Percentiles rank a stretch among this genome's conserved stretches.
These are phyloP conservation scores for Physcia stellaris DNA, from an alignment of 495 filamentous ascomycete genomes.

Conservation along the genomic window DNA sequence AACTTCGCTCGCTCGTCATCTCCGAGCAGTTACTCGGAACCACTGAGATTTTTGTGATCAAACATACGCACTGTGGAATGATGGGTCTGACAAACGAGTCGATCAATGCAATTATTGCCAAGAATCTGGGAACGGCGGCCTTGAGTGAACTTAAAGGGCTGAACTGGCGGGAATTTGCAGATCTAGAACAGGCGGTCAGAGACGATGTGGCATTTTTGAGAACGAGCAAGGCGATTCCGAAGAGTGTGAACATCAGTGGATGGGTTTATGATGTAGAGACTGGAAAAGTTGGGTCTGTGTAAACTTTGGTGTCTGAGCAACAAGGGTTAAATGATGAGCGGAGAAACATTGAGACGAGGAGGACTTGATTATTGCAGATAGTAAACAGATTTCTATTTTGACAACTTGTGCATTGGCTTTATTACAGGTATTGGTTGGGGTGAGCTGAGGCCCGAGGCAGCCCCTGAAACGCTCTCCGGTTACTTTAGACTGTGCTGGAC, in stretches of 20 bases:
- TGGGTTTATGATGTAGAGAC: conserved; percentile 75
- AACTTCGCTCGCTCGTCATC: conserved; percentile 61
- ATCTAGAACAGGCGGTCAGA: conserved; percentile 49
- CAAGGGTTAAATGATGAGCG: too few relatives aligned
- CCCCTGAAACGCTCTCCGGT: too few relatives aligned
- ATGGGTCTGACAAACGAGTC: conserved; percentile 59
- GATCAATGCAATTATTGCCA: conserved; percentile 39
- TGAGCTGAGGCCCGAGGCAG: too few relatives aligned
- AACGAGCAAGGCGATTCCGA: conserved; percentile 41
- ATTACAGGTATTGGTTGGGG: too few relatives aligned
- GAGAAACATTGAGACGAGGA: too few relatives aligned
- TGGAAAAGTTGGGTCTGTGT: conserved; percentile 52
- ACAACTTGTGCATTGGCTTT: too few relatives aligned
- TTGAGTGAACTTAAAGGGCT: conserved; percentile 25
- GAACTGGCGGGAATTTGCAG: conserved; percentile 47
- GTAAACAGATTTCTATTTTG: too few relatives aligned
- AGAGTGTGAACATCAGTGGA: conserved; percentile 46
- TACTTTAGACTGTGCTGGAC: too few relatives aligned
- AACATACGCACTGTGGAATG: conserved; percentile 76
- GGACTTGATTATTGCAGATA: too few relatives aligned
- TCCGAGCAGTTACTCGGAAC: conserved; percentile 76
- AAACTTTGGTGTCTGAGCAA: too few relatives aligned
- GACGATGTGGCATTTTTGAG: conserved; percentile 55
- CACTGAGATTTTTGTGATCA: conserved; percentile 58
- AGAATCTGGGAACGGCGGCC: conserved; percentile 40